Conservation (phyloP, 108 stramenopile species). For the Mediolabrus comicus region DNA sequence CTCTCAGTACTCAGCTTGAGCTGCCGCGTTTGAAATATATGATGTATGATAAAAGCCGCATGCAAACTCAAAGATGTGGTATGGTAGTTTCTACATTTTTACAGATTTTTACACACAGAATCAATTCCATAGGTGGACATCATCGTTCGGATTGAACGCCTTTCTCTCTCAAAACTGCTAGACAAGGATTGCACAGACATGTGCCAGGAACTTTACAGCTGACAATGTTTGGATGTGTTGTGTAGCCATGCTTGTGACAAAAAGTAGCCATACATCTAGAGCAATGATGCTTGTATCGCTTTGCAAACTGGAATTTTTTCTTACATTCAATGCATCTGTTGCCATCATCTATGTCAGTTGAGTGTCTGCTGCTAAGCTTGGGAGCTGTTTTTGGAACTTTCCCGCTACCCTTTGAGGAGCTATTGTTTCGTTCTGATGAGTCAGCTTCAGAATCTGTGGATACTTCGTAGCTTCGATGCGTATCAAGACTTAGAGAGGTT, state of each 20-base stretch:
- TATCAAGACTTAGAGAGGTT: neutral
- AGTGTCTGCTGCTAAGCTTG: neutral
- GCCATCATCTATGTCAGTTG: conserved; percentile 28
- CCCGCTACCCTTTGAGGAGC: neutral
- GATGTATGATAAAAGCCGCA: no score
- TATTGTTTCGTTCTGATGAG: neutral
- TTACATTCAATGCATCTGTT: conserved; percentile 43
- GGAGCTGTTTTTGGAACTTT: neutral
- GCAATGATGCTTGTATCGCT: conserved; percentile 55
- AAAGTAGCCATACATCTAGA: conserved; percentile 52
- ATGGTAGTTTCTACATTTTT: no score
- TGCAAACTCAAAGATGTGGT: no score
- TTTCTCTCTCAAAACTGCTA: conserved; percentile 5
- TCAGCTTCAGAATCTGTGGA: neutral
- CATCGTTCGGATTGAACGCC: neutral
- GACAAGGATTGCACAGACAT: conserved; percentile 45
- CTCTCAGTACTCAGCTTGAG: no score
- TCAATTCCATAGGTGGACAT: no score
- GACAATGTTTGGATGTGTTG: conserved; percentile 42
- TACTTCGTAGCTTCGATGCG: neutral
- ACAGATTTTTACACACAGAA: neutral
- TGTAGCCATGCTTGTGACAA: conserved; percentile 58
- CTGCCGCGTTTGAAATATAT: no score
- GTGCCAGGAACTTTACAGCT: conserved; percentile 52
- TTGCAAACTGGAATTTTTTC: conserved; percentile 50